Evolutionary conservation across 192 early-diverging fungal species (phyloP).

Genomic region (Podila verticillata): DNA sequence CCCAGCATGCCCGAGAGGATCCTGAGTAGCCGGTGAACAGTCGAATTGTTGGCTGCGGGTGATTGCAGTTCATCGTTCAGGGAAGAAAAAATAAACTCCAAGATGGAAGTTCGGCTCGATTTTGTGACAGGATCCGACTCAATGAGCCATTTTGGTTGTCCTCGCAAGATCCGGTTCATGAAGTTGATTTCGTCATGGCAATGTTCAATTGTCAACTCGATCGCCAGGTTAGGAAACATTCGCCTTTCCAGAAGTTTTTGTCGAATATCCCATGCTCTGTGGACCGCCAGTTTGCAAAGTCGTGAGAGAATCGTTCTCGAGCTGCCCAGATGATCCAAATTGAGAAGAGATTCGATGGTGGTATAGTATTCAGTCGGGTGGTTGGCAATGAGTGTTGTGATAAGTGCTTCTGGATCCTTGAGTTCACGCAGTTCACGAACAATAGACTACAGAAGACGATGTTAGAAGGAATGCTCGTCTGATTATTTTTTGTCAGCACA

Average conservation of each 20-base stretch:
- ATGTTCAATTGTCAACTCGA: conserved; percentile 47
- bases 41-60: conserved; percentile 14
- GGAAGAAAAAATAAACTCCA: conserved; percentile 48
- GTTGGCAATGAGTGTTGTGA: conserved; percentile 29
- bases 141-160: conserved; percentile 46
- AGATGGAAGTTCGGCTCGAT: conserved; percentile 34
- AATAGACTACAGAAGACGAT: conserved; percentile 3
- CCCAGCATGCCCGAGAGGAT: conserved; percentile 47
- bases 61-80: conserved; percentile 40
- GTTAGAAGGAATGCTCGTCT: too few relatives aligned
- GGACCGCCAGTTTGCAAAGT: conserved; percentile 40
- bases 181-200: conserved; percentile 47
- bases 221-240: conserved; percentile 36
- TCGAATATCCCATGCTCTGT: conserved; percentile 37
- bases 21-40: conserved; percentile 30
- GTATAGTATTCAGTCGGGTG: conserved; percentile 20
- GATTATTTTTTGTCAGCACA: neutral
- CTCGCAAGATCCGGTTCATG: conserved; percentile 45
- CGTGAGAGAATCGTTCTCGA: conserved; percentile 21
- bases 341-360: conserved; percentile 21
- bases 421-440: conserved; percentile 13
- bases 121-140: conserved; percentile 29
- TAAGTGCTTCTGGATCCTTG: conserved; percentile 21
- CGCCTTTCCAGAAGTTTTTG: conserved; percentile 26
- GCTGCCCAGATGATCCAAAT: conserved; percentile 5